Evolutionary conservation across 148 eudicot genomes (phyloP), one percentile per base, ranked within the genome.

Genomic region (Fagopyrum tataricum): DNA sequence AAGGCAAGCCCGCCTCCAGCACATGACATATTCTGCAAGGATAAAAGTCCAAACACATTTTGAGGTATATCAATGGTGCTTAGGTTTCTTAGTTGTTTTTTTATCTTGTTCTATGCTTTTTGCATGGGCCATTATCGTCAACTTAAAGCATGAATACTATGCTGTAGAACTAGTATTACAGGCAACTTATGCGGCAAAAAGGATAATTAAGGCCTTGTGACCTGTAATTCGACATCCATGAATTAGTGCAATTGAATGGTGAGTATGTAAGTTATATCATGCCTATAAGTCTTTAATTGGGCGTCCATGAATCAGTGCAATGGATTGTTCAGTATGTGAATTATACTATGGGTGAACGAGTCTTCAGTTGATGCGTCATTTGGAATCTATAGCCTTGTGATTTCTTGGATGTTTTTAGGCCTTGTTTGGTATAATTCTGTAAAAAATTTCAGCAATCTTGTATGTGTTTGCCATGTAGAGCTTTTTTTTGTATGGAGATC

Each of bases 1-100:
- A n/a, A 81, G 91, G 21, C 98, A 95, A 83, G 97, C 98, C 48
- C 90, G 97, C 55, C 88, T 95, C 31, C 97, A 91, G 72, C 88
- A 90, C 74, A 91, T 95, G 96, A 95, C 98, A 18, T 91, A 91
- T 73, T 88, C 97, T 12, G 84, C 97, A 8, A 81, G 89, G 73
- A 75, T 95, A 74, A 88, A 80, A 78, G 92, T 91, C 3, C 81
- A 91, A 73, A 79, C 87, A 53, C 82, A 81, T 67, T 78, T 86
- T 83, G 79, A 93, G 98, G 98, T 93, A 73, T 69, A 72, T 75
- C 11, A 39, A 6, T 64, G 69, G n/a, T 4, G 24, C 61, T 21
- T 55, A 18, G 18, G 2, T 55, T 55, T 55, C 26, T 55, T 18
- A 55, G 24, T 55, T 20, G 3, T n/a, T 55, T 55, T 55, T 26